These are phyloP conservation scores for Debaryomyces singareniensis DNA, from an alignment of 1,139 yeast species.

Conservation along the genomic window DNA sequence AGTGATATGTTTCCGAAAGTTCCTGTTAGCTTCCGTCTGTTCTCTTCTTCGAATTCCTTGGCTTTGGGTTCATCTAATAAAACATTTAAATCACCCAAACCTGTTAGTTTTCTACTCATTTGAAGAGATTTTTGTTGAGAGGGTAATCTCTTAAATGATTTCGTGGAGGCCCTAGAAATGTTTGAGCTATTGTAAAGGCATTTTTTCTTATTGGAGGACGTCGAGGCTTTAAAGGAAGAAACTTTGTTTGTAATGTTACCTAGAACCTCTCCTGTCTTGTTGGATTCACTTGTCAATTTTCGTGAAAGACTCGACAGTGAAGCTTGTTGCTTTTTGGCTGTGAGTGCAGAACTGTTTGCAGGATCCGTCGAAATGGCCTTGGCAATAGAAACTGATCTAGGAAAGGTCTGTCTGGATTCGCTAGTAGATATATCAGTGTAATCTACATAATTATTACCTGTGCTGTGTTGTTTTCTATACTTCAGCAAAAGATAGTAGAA, in stretches of 20 bases:
- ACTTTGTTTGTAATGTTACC: slow-evolving; percentile 27
- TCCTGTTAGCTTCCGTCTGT: slow-evolving; percentile 7
- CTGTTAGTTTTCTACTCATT: slow-evolving; percentile 20
- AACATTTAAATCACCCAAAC: slow-evolving; percentile 13
- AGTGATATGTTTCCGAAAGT: slow-evolving; percentile 19
- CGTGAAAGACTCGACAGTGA: slow-evolving; percentile 17
- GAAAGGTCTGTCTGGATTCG: slow-evolving; percentile 21
- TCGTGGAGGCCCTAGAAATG: slow-evolving; percentile 20
- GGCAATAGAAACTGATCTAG: slow-evolving; percentile 42
- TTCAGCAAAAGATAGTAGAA: slow-evolving; percentile 79
- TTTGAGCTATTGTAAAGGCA: slow-evolving; percentile 20
- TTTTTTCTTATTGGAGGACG: slow-evolving; percentile 33
- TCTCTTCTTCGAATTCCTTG: slow-evolving; percentile 2
- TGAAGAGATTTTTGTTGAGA: background rate
- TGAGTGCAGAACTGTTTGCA: slow-evolving; percentile 20
- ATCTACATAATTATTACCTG: slow-evolving; percentile 17
- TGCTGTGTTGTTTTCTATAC: slow-evolving; percentile 71
- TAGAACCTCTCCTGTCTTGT: slow-evolving; percentile 13
- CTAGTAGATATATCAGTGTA: slow-evolving; percentile 15
- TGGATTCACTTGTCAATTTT: slow-evolving; percentile 8
- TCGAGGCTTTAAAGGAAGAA: slow-evolving; percentile 30
- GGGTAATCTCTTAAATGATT: slow-evolving; percentile 11
- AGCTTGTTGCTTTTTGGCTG: slow-evolving; percentile 16
- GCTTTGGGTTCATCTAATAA: slow-evolving; percentile 2
- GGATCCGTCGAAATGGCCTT: slow-evolving; percentile 35